These are phyloP conservation scores for Talaromyces funiculosus DNA, from an alignment of 2,329 filamentous ascomycete genomes.

Conservation along the genomic window DNA sequence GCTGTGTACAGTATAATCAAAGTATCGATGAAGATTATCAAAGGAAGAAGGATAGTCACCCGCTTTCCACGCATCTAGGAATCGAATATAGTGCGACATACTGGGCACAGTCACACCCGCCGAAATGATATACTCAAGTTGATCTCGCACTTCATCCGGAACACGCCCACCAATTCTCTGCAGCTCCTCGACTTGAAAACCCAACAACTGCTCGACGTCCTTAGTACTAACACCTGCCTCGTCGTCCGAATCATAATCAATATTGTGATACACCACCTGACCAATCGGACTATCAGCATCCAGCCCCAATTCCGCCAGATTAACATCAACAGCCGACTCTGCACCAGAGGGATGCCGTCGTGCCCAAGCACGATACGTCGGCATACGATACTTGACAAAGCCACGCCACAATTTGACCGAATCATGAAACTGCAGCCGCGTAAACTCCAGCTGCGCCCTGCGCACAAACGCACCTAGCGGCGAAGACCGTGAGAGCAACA, in stretches of 20 bases:
- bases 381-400: constrained; percentile 74
- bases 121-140: constrained; percentile 63
- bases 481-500: constrained; percentile 65
- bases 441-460: constrained; percentile 71
- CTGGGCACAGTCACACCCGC: constrained; percentile 65
- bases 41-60: constrained; percentile 88
- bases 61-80: constrained; percentile 85
- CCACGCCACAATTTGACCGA: constrained; percentile 71
- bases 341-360: constrained; percentile 46
- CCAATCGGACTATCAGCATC: constrained; percentile 46
- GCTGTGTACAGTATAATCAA: constrained; percentile 90
- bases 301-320: constrained; percentile 55
- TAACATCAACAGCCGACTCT: constrained; percentile 55
- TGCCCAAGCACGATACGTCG: constrained; percentile 60
- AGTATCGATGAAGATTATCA: constrained; percentile 88
- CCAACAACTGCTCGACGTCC: constrained; percentile 73
- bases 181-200: constrained; percentile 83
- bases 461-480: constrained; percentile 78
- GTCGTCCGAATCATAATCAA: constrained; percentile 39
- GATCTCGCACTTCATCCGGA: constrained; percentile 65
- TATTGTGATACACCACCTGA: constrained; percentile 47
- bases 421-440: constrained; percentile 72
- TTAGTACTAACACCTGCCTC: constrained; percentile 60
- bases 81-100: constrained; percentile 72
- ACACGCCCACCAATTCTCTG: constrained; percentile 78